These are phyloP conservation scores for Ananas comosus DNA, from an alignment of 176 grass and related monocot species.

Conservation along the genomic window DNA sequence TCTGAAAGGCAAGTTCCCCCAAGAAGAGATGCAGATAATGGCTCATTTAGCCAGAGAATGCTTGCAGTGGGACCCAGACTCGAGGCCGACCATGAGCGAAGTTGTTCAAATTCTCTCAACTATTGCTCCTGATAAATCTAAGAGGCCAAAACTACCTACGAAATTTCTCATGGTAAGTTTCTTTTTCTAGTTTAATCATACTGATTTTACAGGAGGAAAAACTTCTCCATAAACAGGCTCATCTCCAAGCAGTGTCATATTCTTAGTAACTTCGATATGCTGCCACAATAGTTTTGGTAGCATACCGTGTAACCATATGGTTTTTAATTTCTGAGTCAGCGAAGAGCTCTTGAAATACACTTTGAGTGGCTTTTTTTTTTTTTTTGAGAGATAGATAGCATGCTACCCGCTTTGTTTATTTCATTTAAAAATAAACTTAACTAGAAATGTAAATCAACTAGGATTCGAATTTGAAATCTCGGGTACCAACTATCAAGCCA, in stretches of 20 bases:
- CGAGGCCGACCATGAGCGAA: conserved; percentile 83
- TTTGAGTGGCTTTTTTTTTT: too few species aligned
- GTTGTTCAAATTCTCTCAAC: conserved; percentile 86
- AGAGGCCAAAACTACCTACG: conserved; percentile 39
- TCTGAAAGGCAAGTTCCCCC: conserved; percentile 51
- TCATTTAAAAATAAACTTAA: too few species aligned
- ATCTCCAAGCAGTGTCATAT: neutral
- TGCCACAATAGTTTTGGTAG: too few species aligned
- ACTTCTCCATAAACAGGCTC: too few species aligned
- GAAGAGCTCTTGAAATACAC: conserved; percentile 11
- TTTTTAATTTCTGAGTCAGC: too few species aligned
- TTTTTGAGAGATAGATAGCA: neutral
- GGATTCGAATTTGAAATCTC: too few species aligned
- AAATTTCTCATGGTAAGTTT: conserved; percentile 36
- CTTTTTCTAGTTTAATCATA: neutral
- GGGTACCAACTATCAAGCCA: too few species aligned
- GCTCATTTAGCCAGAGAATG: conserved; percentile 87
- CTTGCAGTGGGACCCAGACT: conserved; percentile 91
- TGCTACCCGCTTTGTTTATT: too few species aligned
- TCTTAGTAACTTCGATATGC: too few species aligned
- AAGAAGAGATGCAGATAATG: conserved; percentile 98
- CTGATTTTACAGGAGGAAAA: neutral
- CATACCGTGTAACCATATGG: too few species aligned
- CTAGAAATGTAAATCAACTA: too few species aligned
- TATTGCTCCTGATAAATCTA: conserved; percentile 46